These are phyloP conservation scores for Pseudopithomyces chartarum DNA, from an alignment of 2,329 filamentous ascomycete species.

Conservation along the genomic window DNA sequence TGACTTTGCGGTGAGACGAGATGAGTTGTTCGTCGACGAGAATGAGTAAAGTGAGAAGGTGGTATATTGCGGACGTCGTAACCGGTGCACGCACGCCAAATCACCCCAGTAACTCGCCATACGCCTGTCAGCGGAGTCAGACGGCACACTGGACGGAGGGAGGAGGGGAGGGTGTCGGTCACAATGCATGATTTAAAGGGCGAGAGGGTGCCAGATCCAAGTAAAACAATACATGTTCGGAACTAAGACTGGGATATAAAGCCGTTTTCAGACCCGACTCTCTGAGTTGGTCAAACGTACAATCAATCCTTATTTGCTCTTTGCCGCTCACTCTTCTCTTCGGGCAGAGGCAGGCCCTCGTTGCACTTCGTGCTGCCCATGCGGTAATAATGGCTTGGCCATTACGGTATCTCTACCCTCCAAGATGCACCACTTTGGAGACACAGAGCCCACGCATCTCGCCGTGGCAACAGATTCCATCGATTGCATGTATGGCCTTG, in stretches of 20 bases:
- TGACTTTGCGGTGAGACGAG: conserved; percentile 1
- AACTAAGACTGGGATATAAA: conserved; percentile 17
- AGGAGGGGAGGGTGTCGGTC: neutral
- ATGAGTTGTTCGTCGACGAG: neutral
- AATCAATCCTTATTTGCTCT: neutral
- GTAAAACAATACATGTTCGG: conserved; percentile 5
- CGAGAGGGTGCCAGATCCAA: neutral
- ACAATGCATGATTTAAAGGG: neutral
- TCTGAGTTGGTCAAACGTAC: conserved; percentile 2
- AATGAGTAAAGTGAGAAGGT: neutral
- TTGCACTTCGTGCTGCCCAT: neutral
- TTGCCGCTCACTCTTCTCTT: neutral
- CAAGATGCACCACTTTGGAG: neutral
- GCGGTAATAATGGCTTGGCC: neutral
- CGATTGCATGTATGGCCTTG: neutral
- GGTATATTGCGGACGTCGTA: conserved; percentile 3
- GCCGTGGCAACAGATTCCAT: neutral
- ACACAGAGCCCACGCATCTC: neutral
- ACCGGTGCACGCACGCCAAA: neutral
- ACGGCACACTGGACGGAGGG: neutral
- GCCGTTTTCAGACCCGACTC: conserved; percentile 10
- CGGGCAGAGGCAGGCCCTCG: neutral
- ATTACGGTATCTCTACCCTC: neutral
- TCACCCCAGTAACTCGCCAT: conserved; percentile 4
- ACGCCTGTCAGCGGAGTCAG: neutral